Conservation (phyloP, 768 basidiomycete genomes). For the Leccinum uliginosum region DNA sequence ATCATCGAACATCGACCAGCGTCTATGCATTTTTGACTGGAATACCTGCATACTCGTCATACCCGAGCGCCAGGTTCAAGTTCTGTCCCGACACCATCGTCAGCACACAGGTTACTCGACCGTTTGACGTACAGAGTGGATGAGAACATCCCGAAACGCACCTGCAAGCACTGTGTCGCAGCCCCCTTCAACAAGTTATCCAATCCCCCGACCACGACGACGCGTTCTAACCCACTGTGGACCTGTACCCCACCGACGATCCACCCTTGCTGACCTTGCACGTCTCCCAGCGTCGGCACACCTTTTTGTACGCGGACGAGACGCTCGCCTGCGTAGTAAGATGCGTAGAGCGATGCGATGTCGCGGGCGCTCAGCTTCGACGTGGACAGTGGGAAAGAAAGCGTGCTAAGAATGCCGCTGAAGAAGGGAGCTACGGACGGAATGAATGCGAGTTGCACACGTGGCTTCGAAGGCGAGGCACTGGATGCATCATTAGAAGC, state of each 20-base stretch:
- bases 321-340: slow-evolving; percentile 71
- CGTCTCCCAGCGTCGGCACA: slow-evolving; percentile 70
- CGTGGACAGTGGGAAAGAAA: slow-evolving; percentile 73
- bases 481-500: not conserved
- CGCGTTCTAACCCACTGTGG: slow-evolving; percentile 81
- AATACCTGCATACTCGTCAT: slow-evolving; percentile 81
- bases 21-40: slow-evolving; percentile 31
- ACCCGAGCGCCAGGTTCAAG: slow-evolving; percentile 84
- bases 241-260: slow-evolving; percentile 91
- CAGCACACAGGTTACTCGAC: not conserved
- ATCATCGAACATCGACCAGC: not conserved
- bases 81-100: slow-evolving; percentile 47
- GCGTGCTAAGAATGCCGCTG: slow-evolving; percentile 88
- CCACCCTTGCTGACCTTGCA: slow-evolving; percentile 86
- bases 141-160: slow-evolving; percentile 33
- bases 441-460: slow-evolving; percentile 72
- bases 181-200: slow-evolving; percentile 98
- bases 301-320: slow-evolving; percentile 64
- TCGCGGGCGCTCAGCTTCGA: slow-evolving; percentile 63
- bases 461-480: slow-evolving; percentile 2
- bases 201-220: slow-evolving; percentile 92
- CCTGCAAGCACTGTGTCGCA: slow-evolving; percentile 97
- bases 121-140: not conserved
- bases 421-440: slow-evolving; percentile 93
- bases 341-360: slow-evolving; percentile 67